These are phyloP conservation scores for Panus rudis DNA, from an alignment of 768 basidiomycete genomes.

Conservation along the genomic window DNA sequence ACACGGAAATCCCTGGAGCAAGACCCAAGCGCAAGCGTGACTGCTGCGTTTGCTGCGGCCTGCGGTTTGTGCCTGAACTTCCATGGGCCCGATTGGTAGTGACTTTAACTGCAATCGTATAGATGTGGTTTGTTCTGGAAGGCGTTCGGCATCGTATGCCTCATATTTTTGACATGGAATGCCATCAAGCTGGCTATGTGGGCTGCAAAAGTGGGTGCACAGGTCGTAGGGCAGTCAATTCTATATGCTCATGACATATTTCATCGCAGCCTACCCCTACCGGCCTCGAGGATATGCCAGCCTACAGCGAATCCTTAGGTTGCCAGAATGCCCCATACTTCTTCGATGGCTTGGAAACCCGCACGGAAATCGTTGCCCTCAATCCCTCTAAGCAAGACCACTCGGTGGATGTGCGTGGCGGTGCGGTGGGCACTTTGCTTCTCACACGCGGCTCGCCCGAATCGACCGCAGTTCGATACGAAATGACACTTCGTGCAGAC, in stretches of 20 bases:
- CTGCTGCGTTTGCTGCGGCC: constrained; percentile 47
- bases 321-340: constrained; percentile 38
- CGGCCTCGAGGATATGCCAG: constrained; percentile 51
- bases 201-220: constrained; percentile 38
- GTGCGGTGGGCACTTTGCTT: constrained; percentile 43
- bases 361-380: constrained; percentile 33
- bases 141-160: constrained; percentile 43
- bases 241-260: neutral
- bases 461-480: constrained; percentile 39
- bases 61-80: constrained; percentile 30
- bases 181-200: constrained; percentile 38
- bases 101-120: constrained; percentile 1
- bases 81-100: neutral
- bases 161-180: constrained; percentile 34
- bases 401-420: constrained; percentile 40
- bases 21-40: constrained; percentile 27
- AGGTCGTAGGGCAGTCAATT: neutral
- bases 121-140: constrained; percentile 52
- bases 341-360: constrained; percentile 32
- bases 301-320: constrained; percentile 45
- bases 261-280: constrained; percentile 36
- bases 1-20: constrained; percentile 18
- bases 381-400: constrained; percentile 32
- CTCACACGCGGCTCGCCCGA: constrained; percentile 37
- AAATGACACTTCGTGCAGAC: constrained; percentile 40